Conservation (phyloP, 495 filamentous ascomycete genomes). For the Penicillium simplicissimum region DNA sequence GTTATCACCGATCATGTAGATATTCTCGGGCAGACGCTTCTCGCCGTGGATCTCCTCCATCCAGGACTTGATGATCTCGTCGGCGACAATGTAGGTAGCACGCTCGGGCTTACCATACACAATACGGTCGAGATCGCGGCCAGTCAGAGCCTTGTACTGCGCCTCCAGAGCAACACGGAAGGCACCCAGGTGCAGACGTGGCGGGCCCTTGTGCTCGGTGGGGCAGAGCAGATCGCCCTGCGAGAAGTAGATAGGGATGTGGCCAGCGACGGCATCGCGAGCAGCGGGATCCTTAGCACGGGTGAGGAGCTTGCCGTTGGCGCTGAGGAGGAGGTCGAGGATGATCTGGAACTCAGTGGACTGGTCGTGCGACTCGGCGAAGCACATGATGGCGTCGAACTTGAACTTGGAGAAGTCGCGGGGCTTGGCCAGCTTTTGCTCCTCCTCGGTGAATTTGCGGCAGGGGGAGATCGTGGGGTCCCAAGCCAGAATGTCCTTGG, state of each 20-base stretch:
- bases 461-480: constrained; percentile 81
- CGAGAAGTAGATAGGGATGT: constrained; percentile 77
- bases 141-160: constrained; percentile 75
- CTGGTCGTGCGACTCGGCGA: constrained; percentile 81
- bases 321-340: constrained; percentile 72
- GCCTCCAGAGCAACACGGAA: constrained; percentile 78
- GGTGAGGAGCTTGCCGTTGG: constrained; percentile 67
- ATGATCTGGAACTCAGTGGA: constrained; percentile 83
- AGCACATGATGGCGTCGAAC: constrained; percentile 81
- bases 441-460: constrained; percentile 68
- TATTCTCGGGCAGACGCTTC: constrained; percentile 65
- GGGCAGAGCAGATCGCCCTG: constrained; percentile 75
- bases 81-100: constrained; percentile 79
- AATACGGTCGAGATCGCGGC: constrained; percentile 75
- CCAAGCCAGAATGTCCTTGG: constrained; percentile 87
- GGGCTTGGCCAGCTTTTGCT: constrained; percentile 63
- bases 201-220: constrained; percentile 67
- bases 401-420: constrained; percentile 68
- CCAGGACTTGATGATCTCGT: constrained; percentile 73
- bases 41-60: constrained; percentile 76
- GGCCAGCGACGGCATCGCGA: constrained; percentile 46
- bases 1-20: constrained; percentile 86
- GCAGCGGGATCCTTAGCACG: constrained; percentile 61
- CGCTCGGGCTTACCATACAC: constrained; percentile 81
- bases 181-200: constrained; percentile 72